Evolutionary conservation across 2,329 filamentous ascomycete species (phyloP).

Genomic region (Gliomastix tumulicola): DNA sequence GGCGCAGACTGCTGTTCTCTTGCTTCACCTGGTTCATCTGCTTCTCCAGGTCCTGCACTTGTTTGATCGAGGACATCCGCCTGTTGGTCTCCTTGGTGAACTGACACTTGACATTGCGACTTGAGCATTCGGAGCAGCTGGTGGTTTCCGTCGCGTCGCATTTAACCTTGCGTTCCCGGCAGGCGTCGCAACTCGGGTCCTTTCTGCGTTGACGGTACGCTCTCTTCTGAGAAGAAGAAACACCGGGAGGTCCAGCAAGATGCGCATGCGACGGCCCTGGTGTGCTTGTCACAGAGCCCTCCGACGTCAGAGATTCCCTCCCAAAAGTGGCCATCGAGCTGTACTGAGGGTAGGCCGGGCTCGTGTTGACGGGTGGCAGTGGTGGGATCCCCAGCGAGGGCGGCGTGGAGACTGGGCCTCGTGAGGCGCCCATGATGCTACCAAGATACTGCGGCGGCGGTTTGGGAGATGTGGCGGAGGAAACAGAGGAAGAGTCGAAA

Average conservation of each 20-base stretch:
- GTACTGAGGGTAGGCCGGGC: conserved; percentile 44
- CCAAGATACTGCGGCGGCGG: conserved; percentile 43
- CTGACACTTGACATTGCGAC: conserved; percentile 93
- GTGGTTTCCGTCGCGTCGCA: conserved; percentile 96
- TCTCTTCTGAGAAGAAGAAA: conserved; percentile 69
- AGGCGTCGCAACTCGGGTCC: conserved; percentile 96
- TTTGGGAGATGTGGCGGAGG: conserved; percentile 53
- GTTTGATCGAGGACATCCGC: conserved; percentile 98
- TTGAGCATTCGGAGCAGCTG: conserved; percentile 95
- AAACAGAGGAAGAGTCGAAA: conserved; percentile 58
- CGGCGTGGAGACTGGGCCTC: conserved; percentile 39
- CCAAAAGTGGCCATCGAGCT: conserved; percentile 45
- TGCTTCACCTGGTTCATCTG: conserved; percentile 75
- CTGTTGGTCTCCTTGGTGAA: conserved; percentile 99
- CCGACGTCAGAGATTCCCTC: conserved; percentile 54
- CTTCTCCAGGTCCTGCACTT: conserved; percentile 93
- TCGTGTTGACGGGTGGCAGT: conserved; percentile 37
- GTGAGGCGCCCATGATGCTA: conserved; percentile 44
- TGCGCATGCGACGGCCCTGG: conserved; percentile 32
- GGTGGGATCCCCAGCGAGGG: conserved; percentile 48
- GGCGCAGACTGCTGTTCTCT: conserved; percentile 69
- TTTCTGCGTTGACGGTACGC: conserved; percentile 93
- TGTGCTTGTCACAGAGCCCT: conserved; percentile 48
- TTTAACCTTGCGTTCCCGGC: conserved; percentile 76
- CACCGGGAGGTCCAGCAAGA: conserved; percentile 30